These are phyloP conservation scores for Emergomyces pasteurianus DNA, from an alignment of 2,329 filamentous ascomycete genomes.

Conservation along the genomic window DNA sequence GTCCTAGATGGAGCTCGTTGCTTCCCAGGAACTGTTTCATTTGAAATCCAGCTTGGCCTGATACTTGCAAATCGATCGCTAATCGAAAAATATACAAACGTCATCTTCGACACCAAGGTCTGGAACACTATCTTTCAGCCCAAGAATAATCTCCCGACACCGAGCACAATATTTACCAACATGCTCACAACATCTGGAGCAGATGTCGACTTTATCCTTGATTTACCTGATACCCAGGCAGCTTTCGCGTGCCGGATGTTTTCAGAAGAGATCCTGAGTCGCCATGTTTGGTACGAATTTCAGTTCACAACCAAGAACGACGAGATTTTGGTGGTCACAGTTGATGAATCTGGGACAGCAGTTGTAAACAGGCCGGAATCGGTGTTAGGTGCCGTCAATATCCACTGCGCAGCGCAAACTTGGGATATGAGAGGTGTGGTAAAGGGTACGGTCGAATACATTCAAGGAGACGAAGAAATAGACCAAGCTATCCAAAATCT, in stretches of 20 bases:
- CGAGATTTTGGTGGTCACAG: conserved; percentile 20
- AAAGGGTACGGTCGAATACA: conserved; percentile 17
- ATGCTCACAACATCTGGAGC: conserved; percentile 28
- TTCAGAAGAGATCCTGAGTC: conserved; percentile 1
- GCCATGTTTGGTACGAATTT: conserved; percentile 26
- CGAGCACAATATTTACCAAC: conserved; percentile 24
- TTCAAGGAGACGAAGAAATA: conserved; percentile 15
- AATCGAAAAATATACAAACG: conserved; percentile 14
- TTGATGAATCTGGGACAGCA: conserved; percentile 23
- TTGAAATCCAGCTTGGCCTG: conserved; percentile 29
- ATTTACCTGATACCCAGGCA: conserved; percentile 17
- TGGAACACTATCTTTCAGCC: conserved; percentile 26
- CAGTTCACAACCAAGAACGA: conserved; percentile 24
- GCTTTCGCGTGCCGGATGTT: conserved; percentile 18
- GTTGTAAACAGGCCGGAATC: conserved; percentile 16
- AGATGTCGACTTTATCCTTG: conserved; percentile 29
- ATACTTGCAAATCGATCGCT: conserved; percentile 15
- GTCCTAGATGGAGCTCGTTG: conserved; percentile 22
- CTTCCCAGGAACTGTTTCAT: conserved; percentile 23
- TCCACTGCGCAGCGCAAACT: conserved; percentile 27
- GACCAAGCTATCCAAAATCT: conserved; percentile 21
- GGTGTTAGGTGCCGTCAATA: conserved; percentile 23
- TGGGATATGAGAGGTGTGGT: conserved; percentile 30
- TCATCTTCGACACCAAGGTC: conserved; percentile 12
- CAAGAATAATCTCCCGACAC: conserved; percentile 14